phyloP scores from a whole-genome alignment of 139 green algal genomes.

The Nannochloris sp. region DNA sequence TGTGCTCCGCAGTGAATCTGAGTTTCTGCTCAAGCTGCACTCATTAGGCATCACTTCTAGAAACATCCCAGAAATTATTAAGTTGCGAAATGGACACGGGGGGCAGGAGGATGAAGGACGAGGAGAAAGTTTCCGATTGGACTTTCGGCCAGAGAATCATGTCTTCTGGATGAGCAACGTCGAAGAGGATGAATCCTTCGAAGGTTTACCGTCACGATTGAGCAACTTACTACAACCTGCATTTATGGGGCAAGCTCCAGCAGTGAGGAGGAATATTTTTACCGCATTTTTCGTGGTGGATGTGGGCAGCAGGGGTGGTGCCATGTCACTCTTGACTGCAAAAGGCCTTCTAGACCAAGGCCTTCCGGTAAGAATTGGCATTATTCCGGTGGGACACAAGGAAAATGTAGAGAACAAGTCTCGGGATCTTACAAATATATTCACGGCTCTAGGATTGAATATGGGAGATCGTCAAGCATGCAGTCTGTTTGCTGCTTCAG shows the following conservation, averaged over 20 bases:
- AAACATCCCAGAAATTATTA: slow-evolving; percentile 10
- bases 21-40: slow-evolving; percentile 36
- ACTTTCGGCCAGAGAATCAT: background rate
- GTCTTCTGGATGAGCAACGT: slow-evolving; percentile 73
- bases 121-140: background rate
- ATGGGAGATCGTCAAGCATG: too few species aligned
- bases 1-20: slow-evolving; percentile 36
- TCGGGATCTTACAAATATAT: too few species aligned
- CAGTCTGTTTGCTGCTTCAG: too few species aligned
- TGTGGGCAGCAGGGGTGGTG: slow-evolving; percentile 26
- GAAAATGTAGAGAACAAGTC: too few species aligned
- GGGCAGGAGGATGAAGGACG: background rate
- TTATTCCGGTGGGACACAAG: slow-evolving; percentile 26
- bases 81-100: slow-evolving; percentile 4
- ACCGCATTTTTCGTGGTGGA: slow-evolving; percentile 52
- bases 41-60: slow-evolving; percentile 27
- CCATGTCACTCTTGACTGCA: slow-evolving; percentile 17
- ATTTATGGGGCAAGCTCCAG: slow-evolving; percentile 41
- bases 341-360: slow-evolving; percentile 22
- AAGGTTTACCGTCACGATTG: slow-evolving; percentile 20
- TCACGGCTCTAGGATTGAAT: too few species aligned
- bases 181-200: slow-evolving; percentile 56
- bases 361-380: slow-evolving; percentile 32
- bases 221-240: slow-evolving; percentile 43
- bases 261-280: slow-evolving; percentile 63